Evolutionary conservation across 129 eudicot species (phyloP).

Genomic region (Cynara cardunculus): DNA sequence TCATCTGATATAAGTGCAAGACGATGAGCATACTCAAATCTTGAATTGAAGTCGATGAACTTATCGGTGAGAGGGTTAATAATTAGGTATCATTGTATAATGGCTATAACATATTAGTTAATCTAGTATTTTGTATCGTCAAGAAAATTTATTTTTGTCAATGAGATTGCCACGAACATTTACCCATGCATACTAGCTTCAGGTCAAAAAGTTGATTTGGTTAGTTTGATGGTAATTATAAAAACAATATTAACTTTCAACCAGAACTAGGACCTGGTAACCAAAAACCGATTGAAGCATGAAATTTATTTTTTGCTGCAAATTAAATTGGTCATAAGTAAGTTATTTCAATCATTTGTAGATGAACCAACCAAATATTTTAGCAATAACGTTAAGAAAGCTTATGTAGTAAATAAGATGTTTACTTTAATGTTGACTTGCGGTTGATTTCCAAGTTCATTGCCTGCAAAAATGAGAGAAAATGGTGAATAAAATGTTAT

Average conservation of each 20-base stretch:
- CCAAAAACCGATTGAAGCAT: not conserved
- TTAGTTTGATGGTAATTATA: not conserved
- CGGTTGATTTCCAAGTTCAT: constrained; percentile 22
- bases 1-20: constrained; percentile 33
- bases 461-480: constrained; percentile 14
- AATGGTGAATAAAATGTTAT: not conserved
- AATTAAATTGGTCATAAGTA: not conserved
- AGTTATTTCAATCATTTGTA: not conserved
- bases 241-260: too few relatives aligned
- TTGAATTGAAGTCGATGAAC: constrained; percentile 18
- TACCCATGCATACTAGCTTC: not conserved
- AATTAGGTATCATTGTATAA: constrained; percentile 18
- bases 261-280: too few relatives aligned
- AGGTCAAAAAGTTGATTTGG: not conserved
- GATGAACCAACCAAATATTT: not conserved
- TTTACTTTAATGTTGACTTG: constrained; percentile 25
- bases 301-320: not conserved
- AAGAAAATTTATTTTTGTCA: not conserved
- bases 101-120: not conserved
- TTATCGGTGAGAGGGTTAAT: constrained; percentile 22
- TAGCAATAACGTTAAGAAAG: not conserved
- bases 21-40: constrained; percentile 21
- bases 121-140: not conserved
- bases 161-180: not conserved
- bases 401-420: not conserved